Evolutionary conservation across 768 basidiomycete species (phyloP).

Genomic region (Dictyophora rubrovolvata): DNA sequence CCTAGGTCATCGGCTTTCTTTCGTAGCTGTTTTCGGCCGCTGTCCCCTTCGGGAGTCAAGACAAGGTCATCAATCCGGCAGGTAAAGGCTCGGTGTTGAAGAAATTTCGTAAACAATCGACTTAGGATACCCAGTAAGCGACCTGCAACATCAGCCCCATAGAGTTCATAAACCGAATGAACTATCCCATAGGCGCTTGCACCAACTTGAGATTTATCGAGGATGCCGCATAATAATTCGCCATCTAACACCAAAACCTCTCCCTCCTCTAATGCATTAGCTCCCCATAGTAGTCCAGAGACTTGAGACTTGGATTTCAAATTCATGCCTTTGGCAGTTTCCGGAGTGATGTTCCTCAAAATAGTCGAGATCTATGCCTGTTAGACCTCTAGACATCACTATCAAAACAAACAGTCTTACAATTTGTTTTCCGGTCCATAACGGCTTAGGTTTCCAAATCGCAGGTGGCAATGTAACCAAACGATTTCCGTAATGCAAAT

Average conservation of each 20-base stretch:
- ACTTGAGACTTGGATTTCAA: slow-evolving; percentile 83
- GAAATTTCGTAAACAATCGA: slow-evolving; percentile 91
- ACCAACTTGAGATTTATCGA: slow-evolving; percentile 97
- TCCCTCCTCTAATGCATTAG: slow-evolving; percentile 64
- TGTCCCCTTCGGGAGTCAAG: slow-evolving; percentile 74
- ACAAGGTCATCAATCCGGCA: slow-evolving; percentile 98
- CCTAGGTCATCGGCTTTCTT: slow-evolving; percentile 61
- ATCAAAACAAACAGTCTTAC: slow-evolving; percentile 35
- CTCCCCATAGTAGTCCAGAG: slow-evolving; percentile 76
- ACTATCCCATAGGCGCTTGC: slow-evolving; percentile 94
- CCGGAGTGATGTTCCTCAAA: slow-evolving; percentile 83
- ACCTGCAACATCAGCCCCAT: slow-evolving; percentile 82
- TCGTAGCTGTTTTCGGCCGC: slow-evolving; percentile 55
- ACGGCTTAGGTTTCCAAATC: slow-evolving; percentile 79
- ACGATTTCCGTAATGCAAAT: slow-evolving; percentile 46
- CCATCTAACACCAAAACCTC: slow-evolving; percentile 87
- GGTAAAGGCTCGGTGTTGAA: slow-evolving; percentile 94
- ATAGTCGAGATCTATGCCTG: slow-evolving; percentile 78
- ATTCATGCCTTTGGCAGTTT: slow-evolving; percentile 69
- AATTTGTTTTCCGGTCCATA: slow-evolving; percentile 99
- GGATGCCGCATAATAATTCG: slow-evolving; percentile 83
- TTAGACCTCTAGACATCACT: slow-evolving; percentile 2
- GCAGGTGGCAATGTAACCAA: slow-evolving; percentile 81
- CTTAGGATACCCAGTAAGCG: slow-evolving; percentile 87
- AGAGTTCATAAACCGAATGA: slow-evolving; percentile 93